Evolutionary conservation across 2,329 filamentous ascomycete species (phyloP).

Genomic region (Aspergillus quadrilineatus): DNA sequence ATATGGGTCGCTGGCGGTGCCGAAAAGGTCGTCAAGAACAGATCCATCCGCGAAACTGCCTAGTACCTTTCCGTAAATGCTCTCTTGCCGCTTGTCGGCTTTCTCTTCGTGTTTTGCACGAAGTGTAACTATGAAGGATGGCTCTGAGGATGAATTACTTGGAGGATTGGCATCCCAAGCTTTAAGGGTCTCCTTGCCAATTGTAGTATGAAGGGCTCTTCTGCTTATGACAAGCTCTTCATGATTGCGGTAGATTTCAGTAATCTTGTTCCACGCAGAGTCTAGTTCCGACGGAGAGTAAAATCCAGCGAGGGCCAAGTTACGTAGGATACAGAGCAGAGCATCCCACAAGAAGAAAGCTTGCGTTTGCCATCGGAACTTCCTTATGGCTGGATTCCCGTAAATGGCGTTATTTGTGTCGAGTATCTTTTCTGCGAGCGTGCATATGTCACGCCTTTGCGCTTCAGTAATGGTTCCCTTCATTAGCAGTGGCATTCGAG

Average conservation of each 20-base stretch:
- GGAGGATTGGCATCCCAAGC: neutral
- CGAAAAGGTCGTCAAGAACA: neutral
- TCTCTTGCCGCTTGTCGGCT: neutral
- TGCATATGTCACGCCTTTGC: neutral
- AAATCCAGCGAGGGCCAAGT: conserved; percentile 32
- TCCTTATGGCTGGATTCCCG: conserved; percentile 34
- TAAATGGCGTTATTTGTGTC: conserved; percentile 37
- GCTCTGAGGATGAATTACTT: neutral
- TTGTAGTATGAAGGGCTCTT: neutral
- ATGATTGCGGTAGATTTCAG: conserved; percentile 45
- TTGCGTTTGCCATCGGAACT: conserved; percentile 46
- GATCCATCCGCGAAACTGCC: neutral
- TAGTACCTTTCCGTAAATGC: neutral
- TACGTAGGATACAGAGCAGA: conserved; percentile 47
- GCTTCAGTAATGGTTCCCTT: neutral
- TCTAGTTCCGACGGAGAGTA: conserved; percentile 25
- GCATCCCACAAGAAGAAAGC: conserved; percentile 52
- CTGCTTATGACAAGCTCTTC: conserved; percentile 36
- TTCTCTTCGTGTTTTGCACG: neutral
- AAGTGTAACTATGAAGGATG: neutral
- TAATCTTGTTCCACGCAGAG: conserved; percentile 45
- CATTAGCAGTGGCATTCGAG: conserved; percentile 38
- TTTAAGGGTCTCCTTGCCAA: neutral
- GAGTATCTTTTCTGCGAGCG: neutral
- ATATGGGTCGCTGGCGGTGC: neutral